Base-by-base conservation (phyloP, 2,329 filamentous ascomycete species). In the Parascedosporium putredinis region DNA sequence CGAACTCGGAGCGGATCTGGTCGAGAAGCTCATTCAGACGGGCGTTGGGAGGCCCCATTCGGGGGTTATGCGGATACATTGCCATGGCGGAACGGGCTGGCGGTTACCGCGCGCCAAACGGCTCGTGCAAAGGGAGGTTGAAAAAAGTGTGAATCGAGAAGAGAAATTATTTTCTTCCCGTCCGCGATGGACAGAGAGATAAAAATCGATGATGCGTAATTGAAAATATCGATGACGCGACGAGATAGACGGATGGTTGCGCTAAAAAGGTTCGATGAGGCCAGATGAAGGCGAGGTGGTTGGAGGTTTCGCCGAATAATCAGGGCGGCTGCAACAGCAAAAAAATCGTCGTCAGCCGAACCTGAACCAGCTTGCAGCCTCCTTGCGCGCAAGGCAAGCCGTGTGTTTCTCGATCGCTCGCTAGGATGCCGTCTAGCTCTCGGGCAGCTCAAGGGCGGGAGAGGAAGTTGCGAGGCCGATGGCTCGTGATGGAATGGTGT, bases 11-110 rank as follows among this genome's bases (percentile, higher is more conserved):
- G 62, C 91, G 83, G 59, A 98, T 81, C 65, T 89, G 85, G 51
- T 97, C 91, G 62, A 98, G 77, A 55, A 97, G 81, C 74, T 98
- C 91, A 58, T 86, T 88, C 59, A 97, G 75, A 58, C 93, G 88
- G 12, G 50, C 52, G 47, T 51, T 54, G 10, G 54, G 52, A 22
- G 54, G 54, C n/a, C 50, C 52, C 50, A 55, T 55, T 20, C 54
- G 54, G 47, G 53, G 47, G 29, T 52, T 49, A 45, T 55, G 54
- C 20, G 51, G 44, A 48, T 55, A 55, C 54, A 55, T 55, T 6
- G 54, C 54, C 54, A 55, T 55, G 43, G 31, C 38, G 36, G 31
- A 45, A 29, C 18, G 33, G 46, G 14, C 46, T 42, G 38, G 38
- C 38, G 38, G 22, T 38, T 24, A 25, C 16, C 33, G 33, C 46